phyloP scores from a whole-genome alignment of 306 rosid species.

The Trifolium subterraneum region DNA sequence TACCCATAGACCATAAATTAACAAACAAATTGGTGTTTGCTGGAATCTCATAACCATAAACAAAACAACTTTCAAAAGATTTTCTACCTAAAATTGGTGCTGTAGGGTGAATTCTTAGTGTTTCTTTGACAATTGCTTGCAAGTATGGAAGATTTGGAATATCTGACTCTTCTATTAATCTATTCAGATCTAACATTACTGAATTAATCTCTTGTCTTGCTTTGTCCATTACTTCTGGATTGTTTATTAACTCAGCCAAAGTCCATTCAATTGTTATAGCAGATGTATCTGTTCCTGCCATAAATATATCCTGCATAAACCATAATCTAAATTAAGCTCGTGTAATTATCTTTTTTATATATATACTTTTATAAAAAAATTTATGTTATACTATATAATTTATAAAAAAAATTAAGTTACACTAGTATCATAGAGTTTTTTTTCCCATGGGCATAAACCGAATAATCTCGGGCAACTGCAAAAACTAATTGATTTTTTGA shows the following conservation, averaged over 20 bases:
- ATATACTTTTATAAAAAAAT: too few relatives aligned
- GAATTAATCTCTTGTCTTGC: constrained; percentile 67
- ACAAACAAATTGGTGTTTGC: constrained; percentile 52
- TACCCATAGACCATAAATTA: constrained; percentile 71
- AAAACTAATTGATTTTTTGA: too few relatives aligned
- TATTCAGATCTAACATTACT: constrained; percentile 41
- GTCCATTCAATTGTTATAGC: constrained; percentile 62
- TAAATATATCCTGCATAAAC: constrained; percentile 52
- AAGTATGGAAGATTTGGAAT: constrained; percentile 65
- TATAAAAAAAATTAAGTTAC: too few relatives aligned
- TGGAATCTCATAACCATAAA: constrained; percentile 67
- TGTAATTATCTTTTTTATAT: too few relatives aligned
- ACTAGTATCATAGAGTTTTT: too few relatives aligned
- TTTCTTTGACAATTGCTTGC: constrained; percentile 75
- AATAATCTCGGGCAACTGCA: too few relatives aligned
- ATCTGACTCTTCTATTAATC: constrained; percentile 68
- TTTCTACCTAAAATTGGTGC: constrained; percentile 59
- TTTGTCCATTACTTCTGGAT: constrained; percentile 64
- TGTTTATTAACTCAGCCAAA: constrained; percentile 60
- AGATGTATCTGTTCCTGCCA: constrained; percentile 65
- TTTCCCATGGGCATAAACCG: too few relatives aligned
- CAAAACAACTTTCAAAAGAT: constrained; percentile 41
- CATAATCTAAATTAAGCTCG: not conserved
- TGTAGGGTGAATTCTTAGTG: constrained; percentile 75
- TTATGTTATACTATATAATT: too few relatives aligned